A percentile compares a stretch with the other conserved stretches of the same genome.
Conservation (phyloP, 2,329 filamentous ascomycete species). For the Claviceps citrina region DNA sequence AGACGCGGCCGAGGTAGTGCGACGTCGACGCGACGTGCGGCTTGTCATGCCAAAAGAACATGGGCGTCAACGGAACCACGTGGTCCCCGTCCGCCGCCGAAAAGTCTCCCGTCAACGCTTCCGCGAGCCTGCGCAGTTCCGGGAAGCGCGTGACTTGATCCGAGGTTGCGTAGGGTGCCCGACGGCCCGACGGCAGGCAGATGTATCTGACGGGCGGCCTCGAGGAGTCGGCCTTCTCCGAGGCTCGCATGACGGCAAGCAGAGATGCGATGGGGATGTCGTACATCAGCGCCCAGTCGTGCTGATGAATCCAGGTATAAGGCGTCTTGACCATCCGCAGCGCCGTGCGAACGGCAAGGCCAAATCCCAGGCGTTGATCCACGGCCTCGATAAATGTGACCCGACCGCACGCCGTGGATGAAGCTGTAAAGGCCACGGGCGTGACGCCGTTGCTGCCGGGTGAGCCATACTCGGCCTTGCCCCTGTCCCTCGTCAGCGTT, state of each 20-base stretch:
- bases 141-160: conserved; percentile 29
- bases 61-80: conserved; percentile 31
- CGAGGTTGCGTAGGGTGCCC: conserved; percentile 34
- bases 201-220: conserved; percentile 30
- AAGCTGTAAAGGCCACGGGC: conserved; percentile 6
- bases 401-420: conserved; percentile 17
- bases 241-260: conserved; percentile 28
- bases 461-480: conserved; percentile 34
- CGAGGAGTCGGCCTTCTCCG: background rate
- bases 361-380: conserved; percentile 35
- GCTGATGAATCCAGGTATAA: conserved; percentile 42
- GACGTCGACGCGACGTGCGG: conserved; percentile 33
- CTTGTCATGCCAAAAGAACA: conserved; percentile 46
- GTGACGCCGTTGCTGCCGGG: conserved; percentile 17
- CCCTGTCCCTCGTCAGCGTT: conserved; percentile 10
- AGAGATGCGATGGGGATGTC: conserved; percentile 29
- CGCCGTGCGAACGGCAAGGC: conserved; percentile 36
- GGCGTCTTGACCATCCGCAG: conserved; percentile 30
- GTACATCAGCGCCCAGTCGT: conserved; percentile 36
- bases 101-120: conserved; percentile 27
- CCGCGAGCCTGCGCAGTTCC: conserved; percentile 25
- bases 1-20: conserved; percentile 36
- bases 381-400: conserved; percentile 34
- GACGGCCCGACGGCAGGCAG: conserved; percentile 35
- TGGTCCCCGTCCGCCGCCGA: conserved; percentile 11